These are phyloP conservation scores for Gautieria morchelliformis DNA, from an alignment of 768 basidiomycete genomes.

Conservation along the genomic window DNA sequence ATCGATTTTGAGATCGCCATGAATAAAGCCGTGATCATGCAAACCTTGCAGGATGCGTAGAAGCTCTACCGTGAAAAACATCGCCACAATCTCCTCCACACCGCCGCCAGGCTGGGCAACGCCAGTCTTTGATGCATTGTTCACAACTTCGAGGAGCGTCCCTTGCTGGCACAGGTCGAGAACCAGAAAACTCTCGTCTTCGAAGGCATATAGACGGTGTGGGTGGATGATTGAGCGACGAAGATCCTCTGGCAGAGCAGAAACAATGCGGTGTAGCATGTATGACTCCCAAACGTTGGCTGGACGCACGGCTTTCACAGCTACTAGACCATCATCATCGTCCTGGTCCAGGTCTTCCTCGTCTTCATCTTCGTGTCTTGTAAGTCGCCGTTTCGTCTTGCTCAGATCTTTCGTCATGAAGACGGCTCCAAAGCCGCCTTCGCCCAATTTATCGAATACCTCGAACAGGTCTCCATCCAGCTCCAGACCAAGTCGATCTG, in stretches of 20 bases:
- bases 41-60: constrained; percentile 73
- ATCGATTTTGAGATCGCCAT: constrained; percentile 98
- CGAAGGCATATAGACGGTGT: constrained; percentile 71
- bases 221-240: constrained; percentile 67
- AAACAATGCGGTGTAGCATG: constrained; percentile 69
- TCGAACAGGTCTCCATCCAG: constrained; percentile 59
- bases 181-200: constrained; percentile 84
- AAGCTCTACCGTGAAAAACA: constrained; percentile 93
- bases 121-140: constrained; percentile 66
- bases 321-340: constrained; percentile 51
- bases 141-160: constrained; percentile 85
- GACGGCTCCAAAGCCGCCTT: constrained; percentile 95
- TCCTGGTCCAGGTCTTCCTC: constrained; percentile 48
- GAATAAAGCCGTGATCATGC: constrained; percentile 79
- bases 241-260: constrained; percentile 46
- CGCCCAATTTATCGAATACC: constrained; percentile 83
- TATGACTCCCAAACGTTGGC: constrained; percentile 89
- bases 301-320: constrained; percentile 88
- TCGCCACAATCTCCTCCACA: constrained; percentile 85
- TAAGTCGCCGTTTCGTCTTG: constrained; percentile 33
- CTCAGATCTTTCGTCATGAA: constrained; percentile 56
- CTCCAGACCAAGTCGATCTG: constrained; percentile 40
- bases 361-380: constrained; percentile 35
- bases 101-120: constrained; percentile 67
- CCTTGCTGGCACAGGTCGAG: constrained; percentile 88